Evolutionary conservation across 2,329 filamentous ascomycete genomes (phyloP).

Genomic region (Colletotrichum zoysiae): DNA sequence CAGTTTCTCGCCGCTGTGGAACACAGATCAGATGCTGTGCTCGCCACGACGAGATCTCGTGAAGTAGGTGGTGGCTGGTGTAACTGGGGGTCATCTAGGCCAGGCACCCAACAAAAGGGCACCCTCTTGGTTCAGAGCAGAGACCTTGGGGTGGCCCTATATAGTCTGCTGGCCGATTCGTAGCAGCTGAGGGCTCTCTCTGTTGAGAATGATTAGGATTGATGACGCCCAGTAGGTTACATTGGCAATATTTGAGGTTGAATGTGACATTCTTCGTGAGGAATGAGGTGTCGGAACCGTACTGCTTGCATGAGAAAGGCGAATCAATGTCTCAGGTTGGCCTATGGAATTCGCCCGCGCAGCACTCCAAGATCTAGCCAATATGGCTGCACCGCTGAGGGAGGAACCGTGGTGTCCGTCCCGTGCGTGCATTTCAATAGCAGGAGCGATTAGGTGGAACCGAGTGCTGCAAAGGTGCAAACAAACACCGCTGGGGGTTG

Average conservation of each 20-base stretch:
- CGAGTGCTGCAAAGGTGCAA: background rate
- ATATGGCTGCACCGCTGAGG: background rate
- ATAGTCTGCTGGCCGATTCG: background rate
- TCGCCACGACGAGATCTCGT: constrained; percentile 2
- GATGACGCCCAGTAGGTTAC: background rate
- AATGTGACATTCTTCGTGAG: background rate
- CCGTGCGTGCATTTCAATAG: background rate
- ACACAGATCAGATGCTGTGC: constrained; percentile 27
- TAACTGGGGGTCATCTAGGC: background rate
- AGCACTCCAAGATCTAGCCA: background rate
- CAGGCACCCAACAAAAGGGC: constrained; percentile 7
- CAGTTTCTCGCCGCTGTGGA: constrained; percentile 34
- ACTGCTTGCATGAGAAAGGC: background rate
- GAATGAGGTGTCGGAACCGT: constrained; percentile 9
- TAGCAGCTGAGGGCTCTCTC: background rate
- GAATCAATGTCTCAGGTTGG: constrained; percentile 14
- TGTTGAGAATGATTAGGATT: too few relatives aligned
- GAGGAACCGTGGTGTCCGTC: background rate
- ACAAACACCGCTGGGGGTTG: background rate
- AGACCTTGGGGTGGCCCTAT: background rate
- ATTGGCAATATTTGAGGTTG: background rate
- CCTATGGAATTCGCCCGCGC: background rate
- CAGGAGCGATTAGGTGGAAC: background rate
- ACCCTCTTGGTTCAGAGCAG: background rate
- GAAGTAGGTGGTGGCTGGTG: constrained; percentile 27